phyloP scores from a whole-genome alignment of 257 asterid genomes.

The Lycium barbarum region DNA sequence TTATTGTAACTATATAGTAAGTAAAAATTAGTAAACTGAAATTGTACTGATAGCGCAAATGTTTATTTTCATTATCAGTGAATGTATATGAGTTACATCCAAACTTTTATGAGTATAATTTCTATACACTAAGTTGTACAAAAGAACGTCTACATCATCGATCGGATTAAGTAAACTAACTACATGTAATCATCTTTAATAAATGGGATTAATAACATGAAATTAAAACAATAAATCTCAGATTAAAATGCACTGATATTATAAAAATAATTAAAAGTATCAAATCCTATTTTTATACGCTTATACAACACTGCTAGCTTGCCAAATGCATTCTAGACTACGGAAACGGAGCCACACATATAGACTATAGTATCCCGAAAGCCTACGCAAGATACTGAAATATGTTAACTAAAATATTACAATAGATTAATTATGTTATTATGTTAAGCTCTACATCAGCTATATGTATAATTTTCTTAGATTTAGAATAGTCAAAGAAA shows the following conservation, averaged over 20 bases:
- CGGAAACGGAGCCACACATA: background rate
- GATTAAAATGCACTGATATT: background rate
- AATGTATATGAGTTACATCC: no score
- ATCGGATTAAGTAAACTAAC: no score
- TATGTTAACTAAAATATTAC: background rate
- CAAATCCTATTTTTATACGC: background rate
- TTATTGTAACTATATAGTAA: no score
- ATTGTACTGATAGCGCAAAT: no score
- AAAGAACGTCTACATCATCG: no score
- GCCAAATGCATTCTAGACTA: background rate
- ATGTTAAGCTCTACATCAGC: background rate
- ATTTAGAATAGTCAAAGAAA: background rate
- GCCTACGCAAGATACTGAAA: background rate
- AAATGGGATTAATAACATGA: no score
- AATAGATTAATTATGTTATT: background rate
- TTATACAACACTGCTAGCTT: background rate
- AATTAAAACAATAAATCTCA: no score
- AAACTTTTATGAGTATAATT: no score
- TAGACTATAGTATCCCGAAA: background rate
- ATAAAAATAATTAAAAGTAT: background rate
- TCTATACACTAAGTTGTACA: no score
- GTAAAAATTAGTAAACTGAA: no score
- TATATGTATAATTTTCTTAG: background rate
- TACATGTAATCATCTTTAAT: no score
- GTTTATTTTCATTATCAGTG: no score